phyloP scores from a whole-genome alignment of 2,329 filamentous ascomycete genomes.

The Penicillium hesseltinei region DNA sequence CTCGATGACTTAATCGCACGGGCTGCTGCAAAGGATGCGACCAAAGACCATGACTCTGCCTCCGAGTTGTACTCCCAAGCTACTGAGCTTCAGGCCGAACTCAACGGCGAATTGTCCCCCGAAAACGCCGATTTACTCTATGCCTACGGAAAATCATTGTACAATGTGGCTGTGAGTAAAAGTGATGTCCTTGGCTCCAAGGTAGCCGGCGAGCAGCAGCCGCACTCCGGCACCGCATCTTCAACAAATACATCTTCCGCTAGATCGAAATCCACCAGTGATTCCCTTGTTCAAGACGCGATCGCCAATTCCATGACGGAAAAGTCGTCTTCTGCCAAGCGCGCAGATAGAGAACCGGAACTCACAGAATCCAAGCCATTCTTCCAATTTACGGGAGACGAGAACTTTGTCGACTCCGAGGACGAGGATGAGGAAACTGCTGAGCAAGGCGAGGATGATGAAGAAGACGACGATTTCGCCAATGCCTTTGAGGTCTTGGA shows the following conservation, averaged over 20 bases:
- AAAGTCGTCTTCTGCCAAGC: conserved; percentile 15
- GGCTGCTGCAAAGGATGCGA: conserved; percentile 79
- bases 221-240: conserved; percentile 51
- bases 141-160: conserved; percentile 88
- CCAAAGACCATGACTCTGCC: conserved; percentile 83
- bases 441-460: conserved; percentile 51
- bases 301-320: conserved; percentile 24
- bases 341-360: conserved; percentile 13
- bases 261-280: conserved; percentile 15
- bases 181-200: conserved; percentile 90
- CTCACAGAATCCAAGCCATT: conserved; percentile 56
- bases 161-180: conserved; percentile 89
- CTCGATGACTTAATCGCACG: conserved; percentile 76
- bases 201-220: conserved; percentile 60
- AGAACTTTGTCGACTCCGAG: conserved; percentile 84
- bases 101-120: conserved; percentile 88
- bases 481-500: conserved; percentile 65
- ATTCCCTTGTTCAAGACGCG: conserved; percentile 28
- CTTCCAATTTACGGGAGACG: conserved; percentile 91
- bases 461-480: conserved; percentile 63
- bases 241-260: conserved; percentile 39
- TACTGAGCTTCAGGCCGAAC: conserved; percentile 81
- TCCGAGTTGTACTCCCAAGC: conserved; percentile 86
- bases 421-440: conserved; percentile 48
- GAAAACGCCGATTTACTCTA: conserved; percentile 94